Conservation (phyloP, 176 grass and related monocot genomes). For the Aegilops longissima region DNA sequence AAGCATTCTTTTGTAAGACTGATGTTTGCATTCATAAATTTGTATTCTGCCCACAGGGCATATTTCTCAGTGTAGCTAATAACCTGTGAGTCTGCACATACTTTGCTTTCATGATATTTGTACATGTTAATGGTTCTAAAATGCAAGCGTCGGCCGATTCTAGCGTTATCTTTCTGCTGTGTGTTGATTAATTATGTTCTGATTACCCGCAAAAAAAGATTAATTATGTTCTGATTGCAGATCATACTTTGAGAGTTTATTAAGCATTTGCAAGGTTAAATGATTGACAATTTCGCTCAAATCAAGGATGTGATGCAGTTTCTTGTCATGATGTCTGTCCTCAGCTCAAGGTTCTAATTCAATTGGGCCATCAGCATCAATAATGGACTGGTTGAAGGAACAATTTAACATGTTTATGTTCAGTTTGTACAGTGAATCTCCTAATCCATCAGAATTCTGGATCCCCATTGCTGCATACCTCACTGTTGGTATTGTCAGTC, state of each 20-base stretch:
- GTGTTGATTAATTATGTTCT: background rate
- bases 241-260: background rate
- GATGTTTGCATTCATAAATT: background rate
- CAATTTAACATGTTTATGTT: conserved; percentile 23
- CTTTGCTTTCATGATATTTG: background rate
- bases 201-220: too few relatives aligned
- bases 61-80: background rate
- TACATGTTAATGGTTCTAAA: background rate
- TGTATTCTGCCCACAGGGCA: background rate
- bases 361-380: background rate
- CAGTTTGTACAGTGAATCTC: conserved; percentile 21
- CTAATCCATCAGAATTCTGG: conserved; percentile 44
- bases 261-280: background rate
- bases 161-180: background rate
- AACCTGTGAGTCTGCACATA: background rate
- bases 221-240: conserved; percentile 8
- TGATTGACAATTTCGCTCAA: background rate
- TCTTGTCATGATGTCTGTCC: background rate
- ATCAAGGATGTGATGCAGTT: conserved; percentile 9
- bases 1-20: background rate
- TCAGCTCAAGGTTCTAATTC: background rate
- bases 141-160: background rate
- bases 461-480: conserved; percentile 38
- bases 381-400: conserved; percentile 39
- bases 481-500: conserved; percentile 26